Conservation (phyloP, 1,284 basidiomycete species). For the Ceratobasidium sp. region DNA sequence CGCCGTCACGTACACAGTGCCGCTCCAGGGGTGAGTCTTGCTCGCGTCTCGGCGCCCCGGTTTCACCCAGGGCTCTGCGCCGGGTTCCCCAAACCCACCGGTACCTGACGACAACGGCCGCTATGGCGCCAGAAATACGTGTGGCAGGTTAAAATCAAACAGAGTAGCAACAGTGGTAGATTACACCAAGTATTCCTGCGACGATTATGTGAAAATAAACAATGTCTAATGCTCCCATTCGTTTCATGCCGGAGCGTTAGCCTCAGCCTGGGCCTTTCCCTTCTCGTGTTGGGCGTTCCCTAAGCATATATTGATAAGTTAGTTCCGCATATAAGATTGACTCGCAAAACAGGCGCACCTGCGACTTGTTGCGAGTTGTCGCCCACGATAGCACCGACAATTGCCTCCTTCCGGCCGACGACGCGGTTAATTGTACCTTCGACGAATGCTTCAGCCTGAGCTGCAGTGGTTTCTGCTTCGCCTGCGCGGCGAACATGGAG, state of each 20-base stretch:
- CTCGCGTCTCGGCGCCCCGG: too few species aligned
- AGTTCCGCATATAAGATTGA: not conserved
- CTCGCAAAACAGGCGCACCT: constrained; percentile 51
- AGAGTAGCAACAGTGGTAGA: too few species aligned
- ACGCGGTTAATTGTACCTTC: constrained; percentile 58
- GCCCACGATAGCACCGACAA: constrained; percentile 58
- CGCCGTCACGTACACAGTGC: too few species aligned
- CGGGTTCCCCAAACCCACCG: too few species aligned
- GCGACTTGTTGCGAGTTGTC: constrained; percentile 57
- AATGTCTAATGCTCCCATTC: not conserved
- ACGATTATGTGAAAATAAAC: not conserved
- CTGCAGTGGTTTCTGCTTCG: constrained; percentile 55
- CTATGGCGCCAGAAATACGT: too few species aligned
- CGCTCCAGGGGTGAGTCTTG: too few species aligned
- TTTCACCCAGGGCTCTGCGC: too few species aligned
- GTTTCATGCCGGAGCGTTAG: constrained; percentile 46
- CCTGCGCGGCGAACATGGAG: not conserved
- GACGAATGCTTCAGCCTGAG: constrained; percentile 51
- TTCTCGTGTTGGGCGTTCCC: constrained; percentile 54
- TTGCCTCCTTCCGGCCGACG: constrained; percentile 58
- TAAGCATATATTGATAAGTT: not conserved
- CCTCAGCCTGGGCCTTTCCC: constrained; percentile 52
- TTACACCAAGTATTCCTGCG: too few species aligned
- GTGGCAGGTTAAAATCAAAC: too few species aligned
- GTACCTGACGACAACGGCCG: too few species aligned